These are phyloP conservation scores for Lodderomyces elongisporus DNA, from an alignment of 1,139 yeast species.

Conservation along the genomic window DNA sequence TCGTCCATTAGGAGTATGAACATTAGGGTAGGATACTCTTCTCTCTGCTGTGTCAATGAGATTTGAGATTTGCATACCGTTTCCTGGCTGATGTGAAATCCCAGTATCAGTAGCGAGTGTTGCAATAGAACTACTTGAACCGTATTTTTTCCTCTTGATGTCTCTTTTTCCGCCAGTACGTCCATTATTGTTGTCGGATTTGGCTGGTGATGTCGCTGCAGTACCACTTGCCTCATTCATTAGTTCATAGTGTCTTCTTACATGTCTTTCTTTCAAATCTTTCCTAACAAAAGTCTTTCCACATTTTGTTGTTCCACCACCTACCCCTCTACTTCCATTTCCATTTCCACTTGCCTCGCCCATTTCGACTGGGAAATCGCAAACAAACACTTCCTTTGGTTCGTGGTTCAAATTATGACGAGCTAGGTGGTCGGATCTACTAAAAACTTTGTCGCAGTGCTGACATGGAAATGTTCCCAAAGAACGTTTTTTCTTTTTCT, in stretches of 20 bases:
- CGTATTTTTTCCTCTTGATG: neutral
- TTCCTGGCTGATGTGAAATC: neutral
- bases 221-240: neutral
- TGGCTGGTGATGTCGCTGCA: neutral
- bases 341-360: no score
- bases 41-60: neutral
- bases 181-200: no score
- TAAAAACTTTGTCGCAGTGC: constrained; percentile 37
- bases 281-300: constrained; percentile 38
- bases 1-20: no score
- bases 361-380: constrained; percentile 27
- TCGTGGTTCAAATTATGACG: constrained; percentile 42
- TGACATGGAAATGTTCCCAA: constrained; percentile 20
- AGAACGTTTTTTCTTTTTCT: constrained; percentile 13
- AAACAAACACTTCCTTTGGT: constrained; percentile 25
- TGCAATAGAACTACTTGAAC: neutral
- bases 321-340: no score
- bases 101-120: neutral
- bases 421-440: constrained; percentile 39
- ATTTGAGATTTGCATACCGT: constrained; percentile 1
- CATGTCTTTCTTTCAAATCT: constrained; percentile 38
- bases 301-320: constrained; percentile 23
- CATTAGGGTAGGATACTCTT: neutral
- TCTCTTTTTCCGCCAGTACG: neutral
- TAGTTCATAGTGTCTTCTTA: constrained; percentile 26